Evolutionary conservation across 495 filamentous ascomycete genomes (phyloP).

Genomic region (Bathelium albidoporum): DNA sequence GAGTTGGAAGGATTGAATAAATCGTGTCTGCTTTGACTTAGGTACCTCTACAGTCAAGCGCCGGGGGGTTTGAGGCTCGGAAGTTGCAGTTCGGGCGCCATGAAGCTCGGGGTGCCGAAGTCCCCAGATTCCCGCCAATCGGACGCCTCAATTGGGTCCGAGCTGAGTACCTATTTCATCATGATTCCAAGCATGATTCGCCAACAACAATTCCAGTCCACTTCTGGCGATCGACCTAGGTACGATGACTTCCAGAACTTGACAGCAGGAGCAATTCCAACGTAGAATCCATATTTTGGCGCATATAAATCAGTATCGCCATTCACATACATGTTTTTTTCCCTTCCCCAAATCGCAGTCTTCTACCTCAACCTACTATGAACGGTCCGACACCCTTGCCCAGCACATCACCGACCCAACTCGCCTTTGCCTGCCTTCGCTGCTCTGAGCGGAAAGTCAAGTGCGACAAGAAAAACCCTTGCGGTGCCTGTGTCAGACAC

Average conservation of each 20-base stretch:
- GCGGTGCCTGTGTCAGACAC: not conserved
- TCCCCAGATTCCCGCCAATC: not conserved
- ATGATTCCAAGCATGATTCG: not conserved
- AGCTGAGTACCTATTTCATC: not conserved
- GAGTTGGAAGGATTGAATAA: no score
- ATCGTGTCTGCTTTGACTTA: not conserved
- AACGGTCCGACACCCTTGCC: not conserved
- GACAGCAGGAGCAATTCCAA: no score
- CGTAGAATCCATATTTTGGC: not conserved
- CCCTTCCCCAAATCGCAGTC: not conserved
- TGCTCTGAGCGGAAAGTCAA: constrained; percentile 1
- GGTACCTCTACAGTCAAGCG: not conserved
- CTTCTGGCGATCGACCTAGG: not conserved
- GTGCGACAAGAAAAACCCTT: constrained; percentile 1
- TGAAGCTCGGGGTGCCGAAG: not conserved
- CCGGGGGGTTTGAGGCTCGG: not conserved
- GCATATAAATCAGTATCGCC: not conserved
- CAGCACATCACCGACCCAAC: not conserved
- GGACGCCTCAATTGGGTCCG: not conserved
- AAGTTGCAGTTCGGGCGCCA: not conserved
- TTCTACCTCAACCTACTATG: not conserved
- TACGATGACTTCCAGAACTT: not conserved
- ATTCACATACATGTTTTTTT: not conserved
- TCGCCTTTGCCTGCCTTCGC: not conserved
- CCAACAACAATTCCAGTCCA: not conserved